A percentile compares a stretch with the other conserved stretches of the same genome.
Conservation (phyloP, 768 basidiomycete species). For the Gloeostereum incarnatum region DNA sequence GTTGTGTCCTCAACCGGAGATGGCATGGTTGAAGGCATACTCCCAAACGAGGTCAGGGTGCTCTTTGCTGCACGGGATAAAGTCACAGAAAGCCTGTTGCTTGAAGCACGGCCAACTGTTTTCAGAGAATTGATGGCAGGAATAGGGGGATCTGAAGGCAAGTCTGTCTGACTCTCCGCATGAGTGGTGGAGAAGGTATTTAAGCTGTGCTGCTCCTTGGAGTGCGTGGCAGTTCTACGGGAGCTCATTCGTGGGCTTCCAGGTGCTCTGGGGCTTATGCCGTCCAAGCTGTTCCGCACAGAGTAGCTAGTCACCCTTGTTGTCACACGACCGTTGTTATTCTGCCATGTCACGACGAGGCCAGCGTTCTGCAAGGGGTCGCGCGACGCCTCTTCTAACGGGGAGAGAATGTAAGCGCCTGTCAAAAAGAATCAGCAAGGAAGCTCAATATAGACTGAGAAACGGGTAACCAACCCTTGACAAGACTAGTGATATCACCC, state of each 20-base stretch:
- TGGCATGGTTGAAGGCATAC: not conserved
- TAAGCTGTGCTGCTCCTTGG: too few species aligned
- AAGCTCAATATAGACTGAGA: conserved; percentile 2
- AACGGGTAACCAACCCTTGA: conserved; percentile 46
- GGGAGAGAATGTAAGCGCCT: conserved; percentile 96
- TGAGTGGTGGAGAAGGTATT: too few species aligned
- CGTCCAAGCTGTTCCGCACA: conserved; percentile 55
- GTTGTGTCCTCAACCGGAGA: conserved; percentile 20
- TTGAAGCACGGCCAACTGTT: conserved; percentile 3
- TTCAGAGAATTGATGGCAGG: conserved; percentile 1
- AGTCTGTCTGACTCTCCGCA: too few species aligned
- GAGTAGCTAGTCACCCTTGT: conserved; percentile 84
- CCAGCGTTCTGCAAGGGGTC: conserved; percentile 87
- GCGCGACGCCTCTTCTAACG: conserved; percentile 86
- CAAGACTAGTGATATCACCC: conserved; percentile 65
- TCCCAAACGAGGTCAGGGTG: not conserved
- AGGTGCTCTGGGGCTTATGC: not conserved
- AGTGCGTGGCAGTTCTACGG: too few species aligned
- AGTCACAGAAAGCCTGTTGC: conserved; percentile 3
- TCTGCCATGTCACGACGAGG: conserved; percentile 74
- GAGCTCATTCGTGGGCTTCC: not conserved
- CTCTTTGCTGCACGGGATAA: conserved; percentile 1
- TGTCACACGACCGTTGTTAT: conserved; percentile 55
- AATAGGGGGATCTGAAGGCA: too few species aligned
- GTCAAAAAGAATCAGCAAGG: conserved; percentile 4